Conservation (phyloP, 768 basidiomycete species). For the Boletus sensibilis region DNA sequence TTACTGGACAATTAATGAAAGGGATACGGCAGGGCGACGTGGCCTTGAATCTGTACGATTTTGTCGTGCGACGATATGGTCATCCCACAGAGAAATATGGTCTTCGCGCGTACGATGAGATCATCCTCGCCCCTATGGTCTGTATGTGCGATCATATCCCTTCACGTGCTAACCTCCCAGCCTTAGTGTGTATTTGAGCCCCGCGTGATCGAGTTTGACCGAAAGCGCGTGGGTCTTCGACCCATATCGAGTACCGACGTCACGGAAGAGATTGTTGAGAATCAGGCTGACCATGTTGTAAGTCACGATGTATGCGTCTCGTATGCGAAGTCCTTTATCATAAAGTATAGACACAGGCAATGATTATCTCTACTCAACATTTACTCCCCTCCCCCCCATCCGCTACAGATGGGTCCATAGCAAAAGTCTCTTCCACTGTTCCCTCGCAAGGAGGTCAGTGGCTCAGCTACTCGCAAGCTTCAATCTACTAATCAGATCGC, state of each 20-base stretch:
- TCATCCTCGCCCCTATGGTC: slow-evolving; percentile 93
- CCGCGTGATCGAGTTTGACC: slow-evolving; percentile 85
- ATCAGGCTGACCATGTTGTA: slow-evolving; percentile 53
- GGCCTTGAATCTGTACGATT: slow-evolving; percentile 87
- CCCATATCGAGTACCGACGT: slow-evolving; percentile 56
- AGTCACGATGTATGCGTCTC: slow-evolving; percentile 15
- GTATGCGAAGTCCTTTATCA: slow-evolving; percentile 3
- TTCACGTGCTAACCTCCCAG: not conserved
- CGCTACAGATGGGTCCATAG: slow-evolving; percentile 25
- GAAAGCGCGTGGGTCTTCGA: slow-evolving; percentile 55
- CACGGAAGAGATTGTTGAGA: slow-evolving; percentile 72
- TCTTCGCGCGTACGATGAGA: slow-evolving; percentile 90
- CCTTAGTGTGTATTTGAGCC: slow-evolving; percentile 89
- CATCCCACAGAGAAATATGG: slow-evolving; percentile 83
- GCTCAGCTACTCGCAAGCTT: not conserved
- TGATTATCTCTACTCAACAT: slow-evolving; percentile 89
- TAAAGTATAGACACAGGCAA: slow-evolving; percentile 72
- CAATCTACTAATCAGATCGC: not conserved
- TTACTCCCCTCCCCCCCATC: slow-evolving; percentile 48
- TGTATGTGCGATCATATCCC: slow-evolving; percentile 18
- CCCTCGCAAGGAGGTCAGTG: slow-evolving; percentile 31
- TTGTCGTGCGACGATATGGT: slow-evolving; percentile 76
- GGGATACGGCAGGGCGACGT: slow-evolving; percentile 67
- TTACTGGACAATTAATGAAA: slow-evolving; percentile 2
- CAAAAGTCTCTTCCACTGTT: slow-evolving; percentile 21